Percentiles rank a stretch among this genome's conserved stretches.
phyloP scores from a whole-genome alignment of 805 yeast genomes.

The Ogataea angusta region DNA sequence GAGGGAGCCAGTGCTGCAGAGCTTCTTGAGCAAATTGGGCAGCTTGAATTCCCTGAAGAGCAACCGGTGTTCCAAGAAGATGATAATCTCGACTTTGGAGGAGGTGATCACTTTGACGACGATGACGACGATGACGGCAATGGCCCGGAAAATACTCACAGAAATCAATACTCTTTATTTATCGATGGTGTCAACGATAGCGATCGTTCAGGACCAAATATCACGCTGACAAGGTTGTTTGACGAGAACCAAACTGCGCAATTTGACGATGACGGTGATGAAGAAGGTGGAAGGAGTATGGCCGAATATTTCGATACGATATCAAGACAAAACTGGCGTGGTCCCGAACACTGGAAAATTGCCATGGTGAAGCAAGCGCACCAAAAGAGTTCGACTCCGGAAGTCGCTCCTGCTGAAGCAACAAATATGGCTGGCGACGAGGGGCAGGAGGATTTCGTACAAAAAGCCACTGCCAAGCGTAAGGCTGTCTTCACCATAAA shows the following conservation, averaged over 20 bases:
- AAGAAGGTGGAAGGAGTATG: conserved; percentile 43
- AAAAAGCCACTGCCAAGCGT: conserved; percentile 9
- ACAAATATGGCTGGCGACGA: not conserved
- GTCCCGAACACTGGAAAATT: conserved; percentile 92
- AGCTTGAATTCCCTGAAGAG: conserved; percentile 18
- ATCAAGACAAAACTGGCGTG: conserved; percentile 77
- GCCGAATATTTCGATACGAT: conserved; percentile 78
- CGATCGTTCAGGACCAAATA: conserved; percentile 30
- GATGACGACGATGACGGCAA: conserved; percentile 25
- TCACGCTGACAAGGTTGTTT: conserved; percentile 32
- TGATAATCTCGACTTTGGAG: conserved; percentile 19
- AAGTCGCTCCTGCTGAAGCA: not conserved
- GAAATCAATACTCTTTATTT: conserved; percentile 33
- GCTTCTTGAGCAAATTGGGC: conserved; percentile 26
- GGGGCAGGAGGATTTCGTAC: conserved; percentile 3
- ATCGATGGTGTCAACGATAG: conserved; percentile 30
- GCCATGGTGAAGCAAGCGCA: conserved; percentile 33
- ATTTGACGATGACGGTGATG: conserved; percentile 25
- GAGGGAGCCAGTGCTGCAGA: conserved; percentile 28
- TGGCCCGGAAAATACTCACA: conserved; percentile 13
- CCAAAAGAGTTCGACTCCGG: conserved; percentile 6
- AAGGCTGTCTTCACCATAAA: conserved; percentile 21
- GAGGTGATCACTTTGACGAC: conserved; percentile 20
- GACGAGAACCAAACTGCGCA: conserved; percentile 29
- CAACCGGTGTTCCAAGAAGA: conserved; percentile 20